Evolutionary conservation across 805 yeast species (phyloP), one percentile per base, ranked within the genome.

Genomic region (Cephaloascus fragrans): DNA sequence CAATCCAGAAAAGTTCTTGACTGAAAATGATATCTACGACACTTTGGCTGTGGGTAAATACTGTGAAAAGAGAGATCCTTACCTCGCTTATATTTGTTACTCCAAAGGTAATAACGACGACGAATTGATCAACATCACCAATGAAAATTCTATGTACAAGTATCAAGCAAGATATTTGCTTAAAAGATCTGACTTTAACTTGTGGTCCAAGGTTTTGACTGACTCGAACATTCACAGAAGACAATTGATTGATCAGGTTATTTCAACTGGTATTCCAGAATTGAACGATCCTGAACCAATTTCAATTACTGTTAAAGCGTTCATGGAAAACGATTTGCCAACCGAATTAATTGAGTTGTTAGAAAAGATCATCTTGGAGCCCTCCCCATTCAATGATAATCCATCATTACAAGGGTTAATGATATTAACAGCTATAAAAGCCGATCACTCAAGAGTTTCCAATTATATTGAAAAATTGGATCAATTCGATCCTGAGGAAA

Each of bases 51-150:
- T 93, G 48, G 99, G 98, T 71, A 87, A 79, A 58, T 93, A 93
- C 71, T 93, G 99, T 73, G 99, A 93, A 66, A 90, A 86, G 77
- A 84, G 98, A 64, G 99, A 93, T 56, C 99, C 99, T 45, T 93
- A 87, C 66, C 71, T 93, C 58, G 99, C 98, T 20, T 93, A 87
- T 62, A 93, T 93, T 64, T 95, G 96, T 38, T 93, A 93, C 63
- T 95, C 94, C 44, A 90, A 89, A 66, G 99, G 99, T 56, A 69
- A 73, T 39, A 89, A 90, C 52, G 96, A 93, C 59, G 81, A 71
- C 41, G 98, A 93, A 60, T 75, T 93, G 54, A 77, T 93, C 53
- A 72, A 76, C 55, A 88, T 93, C 61, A 93, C 98, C 48, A 93
- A 93, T 61, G 97, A 93, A 55, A 93, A 93, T 61, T 77, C 93